Evolutionary conservation across 1,284 basidiomycete species (phyloP), one percentile per base, ranked within the genome.

Genomic region (Apiotrichum domesticum): DNA sequence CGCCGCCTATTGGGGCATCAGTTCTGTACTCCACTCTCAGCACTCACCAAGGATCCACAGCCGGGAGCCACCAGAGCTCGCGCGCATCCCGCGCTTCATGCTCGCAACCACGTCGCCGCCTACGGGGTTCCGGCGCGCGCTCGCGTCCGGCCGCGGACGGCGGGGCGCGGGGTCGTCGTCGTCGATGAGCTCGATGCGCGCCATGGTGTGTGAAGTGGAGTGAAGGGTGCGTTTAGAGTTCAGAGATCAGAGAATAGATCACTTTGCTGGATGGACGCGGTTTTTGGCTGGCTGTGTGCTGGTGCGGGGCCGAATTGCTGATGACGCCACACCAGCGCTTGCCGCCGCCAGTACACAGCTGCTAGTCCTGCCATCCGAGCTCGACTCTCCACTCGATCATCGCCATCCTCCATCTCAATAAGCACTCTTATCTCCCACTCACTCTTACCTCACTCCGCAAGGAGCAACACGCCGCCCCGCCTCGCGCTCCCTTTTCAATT

Each of bases 81-180:
- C 21, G 7, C 32, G n/a, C 42, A 35, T 45, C 4, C 63, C 65
- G 34, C 64, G 51, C 54, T 72, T 72, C 67, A 72, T 72, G 54
- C 63, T 66, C 37, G 56, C 51, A 10, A 69, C 70, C 11, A 72
- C 46, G 48, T 57, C 53, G 0, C 70, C 70, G 13, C 68, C 68
- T 6, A 71, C 62, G 7, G 56, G 59, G 35, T 55, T 50, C 8
- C 52, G 35, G 47, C 47, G 47, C 15, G n/a, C 47, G 10, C 34
- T 49, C 8, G n/a, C 35, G 51, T n/a, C 43, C 21, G 40, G 33
- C 4, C 39, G 49, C 29, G 54, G 42, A 14, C 46, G 35, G 37
- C 35, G 3, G 46, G 51, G 13, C 29, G 35, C 3, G 39, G 41
- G 35, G 21, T 11, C 1, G 35, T 44, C 42, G 51, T 50, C 37